Base-by-base conservation (phyloP, 345 rosid species). In the Acer saccharum region DNA sequence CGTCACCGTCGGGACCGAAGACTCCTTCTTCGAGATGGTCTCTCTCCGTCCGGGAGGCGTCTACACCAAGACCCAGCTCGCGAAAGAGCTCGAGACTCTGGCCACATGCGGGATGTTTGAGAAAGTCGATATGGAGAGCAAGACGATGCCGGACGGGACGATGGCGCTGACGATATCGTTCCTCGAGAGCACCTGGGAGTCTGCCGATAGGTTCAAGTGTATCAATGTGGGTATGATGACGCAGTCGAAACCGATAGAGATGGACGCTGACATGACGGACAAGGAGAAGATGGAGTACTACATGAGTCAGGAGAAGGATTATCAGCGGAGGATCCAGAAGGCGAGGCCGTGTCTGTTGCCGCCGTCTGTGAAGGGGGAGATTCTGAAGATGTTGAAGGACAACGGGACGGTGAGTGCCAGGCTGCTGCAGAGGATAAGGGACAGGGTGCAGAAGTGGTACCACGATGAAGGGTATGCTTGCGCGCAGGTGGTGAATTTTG, bases 31-130 rank as follows among this genome's bases (percentile, higher is more conserved):
- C 74, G 98, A 97, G 84, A 97, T 97, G 99, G 99, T 97, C 7
- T 88, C 96, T 7, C 76, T 97, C 32, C 89, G 91, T 20, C 93
- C 98, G 0, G 96, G 96, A 0, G 98, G 98, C 48, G 83, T 93
- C 29, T 97, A 94, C 88, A 91, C 98, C 1, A 97, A 93, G 81
- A 76, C 93, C 3, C 96, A 93, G 80, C 83, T 94, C 18, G 89
- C 85, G 77, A 93, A 93, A 77, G 99, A 97, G 91, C 94, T 97
- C 0, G 98, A 97, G 80, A 87, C 87, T 17, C 86, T 97, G 54
- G 94, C 97, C 46, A 90, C 95, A 7, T 94, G 99, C 39, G 99
- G 99, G n/a, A 97, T 94, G 98, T 97, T 94, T 52, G 98, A 97
- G 89, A 97, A 87, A 72, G 98, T 97, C 18, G 99, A 94, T 27